Base-by-base conservation (phyloP, 1,139 yeast genomes). In the Blastobotrys proliferans region DNA sequence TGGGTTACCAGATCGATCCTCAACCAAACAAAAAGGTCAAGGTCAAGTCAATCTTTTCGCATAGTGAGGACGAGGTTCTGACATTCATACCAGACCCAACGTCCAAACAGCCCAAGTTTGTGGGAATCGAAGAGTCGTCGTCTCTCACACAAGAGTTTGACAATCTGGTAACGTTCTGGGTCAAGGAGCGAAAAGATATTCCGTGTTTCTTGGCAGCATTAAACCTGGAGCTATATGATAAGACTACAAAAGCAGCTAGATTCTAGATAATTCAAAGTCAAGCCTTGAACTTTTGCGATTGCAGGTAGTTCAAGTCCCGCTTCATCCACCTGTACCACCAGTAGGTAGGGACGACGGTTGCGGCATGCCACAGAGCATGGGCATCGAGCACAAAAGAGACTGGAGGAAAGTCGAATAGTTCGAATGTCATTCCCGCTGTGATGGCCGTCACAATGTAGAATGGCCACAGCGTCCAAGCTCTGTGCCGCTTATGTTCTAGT, bases 321-420 rank as follows among this genome's bases (percentile, higher is more conserved):
- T 45, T 43, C 65, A 67, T 63, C 63, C 67, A 67, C 30, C 51
- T 44, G 48, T 66, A 67, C 68, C 68, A 67, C 57, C 61, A 57
- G 32, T 51, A 55, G 3, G 68, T 56, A 0, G 71, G 71, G 10
- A 65, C 8, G 3, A 66, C 59, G 0, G 72, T 67, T 3, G 70
- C 66, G 13, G 62, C 60, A 62, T 90, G 98, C 97, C 97, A 90
- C 46, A 90, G 66, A 1, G 97, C 81, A 63, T 92, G 98, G 0
- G 98, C 96, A 64, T 92, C 98, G 1, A 92, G 62, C 44, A 83
- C 72, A 51, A 76, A 81, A 41, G 61, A 68, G 26, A 59, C 44
- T 3, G 92, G 95, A 4, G 95, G 77, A 59, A 90, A 92, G 63
- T 92, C 98, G 62, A 88, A 83, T 29, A 92, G 67, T 60, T 92